Base-by-base conservation (phyloP, 169 alveolate species). In the Plasmodium reichenowi region DNA sequence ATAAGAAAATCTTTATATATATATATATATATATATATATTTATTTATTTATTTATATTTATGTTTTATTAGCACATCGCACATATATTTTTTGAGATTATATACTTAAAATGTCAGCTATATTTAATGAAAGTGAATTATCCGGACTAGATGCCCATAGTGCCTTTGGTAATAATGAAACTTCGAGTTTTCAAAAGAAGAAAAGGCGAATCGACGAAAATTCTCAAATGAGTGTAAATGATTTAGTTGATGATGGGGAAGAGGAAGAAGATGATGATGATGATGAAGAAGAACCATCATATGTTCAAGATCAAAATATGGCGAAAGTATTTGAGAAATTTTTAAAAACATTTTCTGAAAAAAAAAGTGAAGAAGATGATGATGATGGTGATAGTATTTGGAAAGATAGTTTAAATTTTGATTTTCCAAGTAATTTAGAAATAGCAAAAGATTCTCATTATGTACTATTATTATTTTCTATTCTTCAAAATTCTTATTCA, bases 251-350 rank as follows among this genome's bases (percentile, higher is more conserved):
- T 38, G 73, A 74, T 13, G 87, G 43, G 15, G 87, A 54, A 20
- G 87, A 24, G 2, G 89, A 78, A 50, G 89, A 78, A 43, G 89
- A 78, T 24, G 89, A 78, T 13, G 80, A 59, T 3, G 89, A 78
- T 9, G 89, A 78, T 50, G 89, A 78, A 32, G 96, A 94, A 38
- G 96, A 94, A 47, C 93, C 96, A 29, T 87, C 95, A 1, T 85
- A 92, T 78, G 94, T 94, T 29, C 96, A 94, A 88, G 96, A 94
- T 89, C 92, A 93, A 20, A 94, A 94, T 71, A 94, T 94, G 72
- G 92, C 96, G n/a, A 75, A 93, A 24, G 94, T 94, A 45, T 94
- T 94, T 67, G 96, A 94, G 43, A 76, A 83, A 50, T 94, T 94
- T 87, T 67, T 94, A 80, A 88, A 93, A 38, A 72, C 95, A 0